phyloP scores from a whole-genome alignment of 345 rosid genomes.

The Salix caprea region DNA sequence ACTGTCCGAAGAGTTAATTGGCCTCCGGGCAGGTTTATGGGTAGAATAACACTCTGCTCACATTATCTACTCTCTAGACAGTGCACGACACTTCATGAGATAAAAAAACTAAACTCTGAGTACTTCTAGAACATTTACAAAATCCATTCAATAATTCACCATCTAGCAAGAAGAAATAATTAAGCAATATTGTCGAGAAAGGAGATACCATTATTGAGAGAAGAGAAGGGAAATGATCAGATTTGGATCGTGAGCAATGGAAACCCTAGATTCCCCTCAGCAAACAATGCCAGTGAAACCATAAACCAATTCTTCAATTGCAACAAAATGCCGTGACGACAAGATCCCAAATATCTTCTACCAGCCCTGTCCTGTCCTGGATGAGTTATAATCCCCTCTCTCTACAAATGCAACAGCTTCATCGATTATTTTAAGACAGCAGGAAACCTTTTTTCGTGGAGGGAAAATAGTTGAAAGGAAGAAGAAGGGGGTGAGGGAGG shows the following conservation, averaged over 20 bases:
- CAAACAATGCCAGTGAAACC: constrained; percentile 14
- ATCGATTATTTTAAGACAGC: neutral
- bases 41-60: neutral
- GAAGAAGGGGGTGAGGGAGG: neutral
- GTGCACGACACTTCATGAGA: neutral
- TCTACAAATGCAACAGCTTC: neutral
- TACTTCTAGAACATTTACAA: neutral
- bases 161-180: neutral
- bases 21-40: neutral
- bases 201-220: constrained; percentile 32
- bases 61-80: neutral
- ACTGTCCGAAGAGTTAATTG: neutral
- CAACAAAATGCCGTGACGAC: neutral
- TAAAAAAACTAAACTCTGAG: neutral
- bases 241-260: constrained; percentile 27
- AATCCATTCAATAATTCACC: neutral
- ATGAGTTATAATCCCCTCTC: neutral
- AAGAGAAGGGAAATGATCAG: constrained; percentile 6
- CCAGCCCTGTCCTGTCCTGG: neutral
- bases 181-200: neutral
- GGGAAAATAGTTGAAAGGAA: neutral
- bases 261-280: constrained; percentile 24
- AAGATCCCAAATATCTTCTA: constrained; percentile 11
- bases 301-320: constrained; percentile 10
- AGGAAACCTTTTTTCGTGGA: neutral